Evolutionary conservation across 305 asterid species (phyloP), one percentile per base, ranked within the genome.

Genomic region (Solanum chacoense): DNA sequence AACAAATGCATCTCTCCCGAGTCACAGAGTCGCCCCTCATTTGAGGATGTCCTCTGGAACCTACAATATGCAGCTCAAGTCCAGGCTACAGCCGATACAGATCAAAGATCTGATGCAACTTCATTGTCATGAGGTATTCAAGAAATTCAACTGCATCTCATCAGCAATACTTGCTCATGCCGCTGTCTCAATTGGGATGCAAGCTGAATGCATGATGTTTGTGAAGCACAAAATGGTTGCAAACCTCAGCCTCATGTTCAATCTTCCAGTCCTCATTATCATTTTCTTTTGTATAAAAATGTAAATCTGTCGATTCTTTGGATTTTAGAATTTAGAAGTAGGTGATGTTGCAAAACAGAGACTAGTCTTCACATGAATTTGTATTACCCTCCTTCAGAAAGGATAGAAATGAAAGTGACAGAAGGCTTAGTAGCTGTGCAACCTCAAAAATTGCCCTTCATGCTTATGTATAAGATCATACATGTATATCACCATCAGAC

Each of bases 51-150:
- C 26, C 94, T 94, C 16, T 95, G 96, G 98, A 95, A 94, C 91
- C 92, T 95, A 90, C 96, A 94, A 91, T 95, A 95, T 87, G 98
- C 98, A 14, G 93, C 95, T 90, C 98, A 94, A 90, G 93, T 95
- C 84, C 96, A 95, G 90, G 91, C 92, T 26, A 87, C 93, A 10
- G 88, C 94, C 4, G 91, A 91, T 29, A 91, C 88, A 63, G 93
- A 94, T 88, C 91, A 87, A 11, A 92, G 89, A 81, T 86, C 86
- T 36, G 92, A 83, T 29, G 87, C 72, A 50, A 83, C 87, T 50
- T 18, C 87, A 83, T 11, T 10, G 87, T 50, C 73, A 83, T 50
- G 42, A 83, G 73, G 73, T 31, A 83, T 83, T 50, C 42, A 29
- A 50, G 87, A 50, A 50, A 31, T 31, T 11, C 87, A 50, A 20